Conservation (phyloP, 2,329 filamentous ascomycete genomes). For the Paramyrothecium roridum region DNA sequence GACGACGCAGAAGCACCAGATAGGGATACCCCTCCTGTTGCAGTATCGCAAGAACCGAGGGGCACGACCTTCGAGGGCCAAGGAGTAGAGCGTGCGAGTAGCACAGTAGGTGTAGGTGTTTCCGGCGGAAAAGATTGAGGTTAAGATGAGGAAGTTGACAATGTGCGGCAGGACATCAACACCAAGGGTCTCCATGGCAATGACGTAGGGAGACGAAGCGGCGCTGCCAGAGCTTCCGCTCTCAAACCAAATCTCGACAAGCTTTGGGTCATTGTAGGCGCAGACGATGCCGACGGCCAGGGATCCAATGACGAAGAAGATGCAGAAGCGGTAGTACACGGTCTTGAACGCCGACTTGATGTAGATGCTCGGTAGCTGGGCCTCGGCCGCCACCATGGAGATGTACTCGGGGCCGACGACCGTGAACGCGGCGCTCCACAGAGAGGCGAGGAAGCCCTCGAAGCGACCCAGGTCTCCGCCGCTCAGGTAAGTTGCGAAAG, state of each 20-base stretch:
- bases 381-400: conserved; percentile 63
- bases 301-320: conserved; percentile 67
- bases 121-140: conserved; percentile 37
- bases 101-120: conserved; percentile 49
- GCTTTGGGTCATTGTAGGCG: conserved; percentile 57
- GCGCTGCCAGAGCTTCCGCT: conserved; percentile 33
- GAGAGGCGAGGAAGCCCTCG: conserved; percentile 62
- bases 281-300: conserved; percentile 63
- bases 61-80: conserved; percentile 45
- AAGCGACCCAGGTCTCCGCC: conserved; percentile 60
- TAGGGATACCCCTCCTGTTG: conserved; percentile 56
- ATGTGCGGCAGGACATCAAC: conserved; percentile 50
- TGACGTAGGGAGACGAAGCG: conserved; percentile 58
- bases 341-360: conserved; percentile 67
- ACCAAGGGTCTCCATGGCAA: conserved; percentile 53
- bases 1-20: conserved; percentile 51
- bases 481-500: conserved; percentile 50
- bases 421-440: conserved; percentile 59
- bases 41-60: conserved; percentile 51
- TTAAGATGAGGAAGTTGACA: conserved; percentile 47
- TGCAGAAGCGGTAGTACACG: conserved; percentile 64
- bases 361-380: conserved; percentile 55
- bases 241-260: conserved; percentile 45
- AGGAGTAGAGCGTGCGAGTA: conserved; percentile 43
- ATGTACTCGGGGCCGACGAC: conserved; percentile 66